A percentile compares a stretch with the other conserved stretches of the same genome.
phyloP scores from a whole-genome alignment of 1,284 basidiomycete genomes.

The Microbotryomycetes sp. region DNA sequence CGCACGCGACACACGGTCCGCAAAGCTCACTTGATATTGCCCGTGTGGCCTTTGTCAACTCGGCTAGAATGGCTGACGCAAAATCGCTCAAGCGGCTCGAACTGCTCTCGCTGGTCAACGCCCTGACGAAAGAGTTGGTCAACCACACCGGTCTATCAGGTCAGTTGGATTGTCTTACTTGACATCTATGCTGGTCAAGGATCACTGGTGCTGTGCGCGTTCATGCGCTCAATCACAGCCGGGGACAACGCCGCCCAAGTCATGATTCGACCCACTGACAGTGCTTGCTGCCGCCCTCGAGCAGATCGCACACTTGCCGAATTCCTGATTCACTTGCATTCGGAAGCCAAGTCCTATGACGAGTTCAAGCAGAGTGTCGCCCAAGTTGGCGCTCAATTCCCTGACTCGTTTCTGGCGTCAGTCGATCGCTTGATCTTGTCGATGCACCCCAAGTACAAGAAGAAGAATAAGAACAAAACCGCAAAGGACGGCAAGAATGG shows the following conservation, averaged over 20 bases:
- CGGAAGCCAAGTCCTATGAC: constrained; percentile 64
- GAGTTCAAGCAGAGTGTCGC: constrained; percentile 78
- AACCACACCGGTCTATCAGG: constrained; percentile 56
- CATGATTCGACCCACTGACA: constrained; percentile 17
- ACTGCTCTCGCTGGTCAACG: constrained; percentile 76
- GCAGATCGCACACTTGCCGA: constrained; percentile 88
- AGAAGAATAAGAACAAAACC: constrained; percentile 48
- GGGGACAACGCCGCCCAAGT: background rate
- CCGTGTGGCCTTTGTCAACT: too few relatives aligned
- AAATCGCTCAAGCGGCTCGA: constrained; percentile 56
- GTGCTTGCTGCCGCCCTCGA: constrained; percentile 28
- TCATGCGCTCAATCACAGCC: background rate
- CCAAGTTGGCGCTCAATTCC: constrained; percentile 77
- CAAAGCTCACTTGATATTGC: background rate
- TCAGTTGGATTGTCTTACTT: background rate
- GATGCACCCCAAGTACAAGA: constrained; percentile 95
- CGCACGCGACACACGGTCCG: background rate
- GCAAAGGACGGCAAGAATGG: background rate
- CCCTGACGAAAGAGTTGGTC: constrained; percentile 82
- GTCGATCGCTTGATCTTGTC: constrained; percentile 89
- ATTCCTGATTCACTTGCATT: constrained; percentile 89
- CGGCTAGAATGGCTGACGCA: constrained; percentile 13
- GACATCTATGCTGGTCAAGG: too few relatives aligned
- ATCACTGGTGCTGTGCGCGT: too few relatives aligned
- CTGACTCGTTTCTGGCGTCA: constrained; percentile 81